These are phyloP conservation scores for Lasiosphaeria hispida DNA, from an alignment of 495 filamentous ascomycete genomes.

Conservation along the genomic window DNA sequence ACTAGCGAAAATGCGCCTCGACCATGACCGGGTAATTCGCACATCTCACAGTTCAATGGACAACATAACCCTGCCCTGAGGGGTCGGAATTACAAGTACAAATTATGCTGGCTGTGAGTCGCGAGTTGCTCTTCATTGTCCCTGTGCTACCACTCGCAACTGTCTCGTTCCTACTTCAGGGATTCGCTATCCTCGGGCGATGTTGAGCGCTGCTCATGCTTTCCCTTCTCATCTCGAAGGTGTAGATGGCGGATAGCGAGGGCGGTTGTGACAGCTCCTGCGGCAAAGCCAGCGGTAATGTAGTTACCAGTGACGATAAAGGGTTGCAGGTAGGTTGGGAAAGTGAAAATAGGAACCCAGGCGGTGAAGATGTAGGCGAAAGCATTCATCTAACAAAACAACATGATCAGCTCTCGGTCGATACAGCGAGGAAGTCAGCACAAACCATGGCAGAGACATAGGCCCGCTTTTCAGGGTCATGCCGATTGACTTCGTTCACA, in stretches of 20 bases:
- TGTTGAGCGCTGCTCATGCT: conserved; percentile 3
- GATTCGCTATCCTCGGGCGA: conserved; percentile 13
- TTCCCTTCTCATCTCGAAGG: conserved; percentile 5
- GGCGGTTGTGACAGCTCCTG: too few species aligned
- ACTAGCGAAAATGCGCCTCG: too few species aligned
- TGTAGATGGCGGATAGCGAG: background rate
- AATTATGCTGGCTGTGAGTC: too few species aligned
- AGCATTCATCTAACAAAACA: conserved; percentile 10
- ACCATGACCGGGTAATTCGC: too few species aligned
- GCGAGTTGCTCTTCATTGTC: too few species aligned
- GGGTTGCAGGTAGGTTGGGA: conserved; percentile 12
- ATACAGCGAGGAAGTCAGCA: background rate
- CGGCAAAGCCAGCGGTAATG: background rate
- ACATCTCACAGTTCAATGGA: too few species aligned
- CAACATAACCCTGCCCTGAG: too few species aligned
- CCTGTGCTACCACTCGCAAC: too few species aligned
- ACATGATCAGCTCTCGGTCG: background rate
- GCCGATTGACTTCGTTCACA: conserved; percentile 13
- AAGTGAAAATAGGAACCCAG: conserved; percentile 18
- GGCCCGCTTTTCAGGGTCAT: conserved; percentile 15
- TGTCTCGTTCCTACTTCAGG: background rate
- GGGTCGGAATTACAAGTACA: too few species aligned
- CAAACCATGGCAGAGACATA: conserved; percentile 14
- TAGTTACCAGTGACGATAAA: conserved; percentile 12
- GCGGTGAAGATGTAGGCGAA: conserved; percentile 15